Evolutionary conservation across 1,284 basidiomycete species (phyloP).

Genomic region (Melampsora medusae): DNA sequence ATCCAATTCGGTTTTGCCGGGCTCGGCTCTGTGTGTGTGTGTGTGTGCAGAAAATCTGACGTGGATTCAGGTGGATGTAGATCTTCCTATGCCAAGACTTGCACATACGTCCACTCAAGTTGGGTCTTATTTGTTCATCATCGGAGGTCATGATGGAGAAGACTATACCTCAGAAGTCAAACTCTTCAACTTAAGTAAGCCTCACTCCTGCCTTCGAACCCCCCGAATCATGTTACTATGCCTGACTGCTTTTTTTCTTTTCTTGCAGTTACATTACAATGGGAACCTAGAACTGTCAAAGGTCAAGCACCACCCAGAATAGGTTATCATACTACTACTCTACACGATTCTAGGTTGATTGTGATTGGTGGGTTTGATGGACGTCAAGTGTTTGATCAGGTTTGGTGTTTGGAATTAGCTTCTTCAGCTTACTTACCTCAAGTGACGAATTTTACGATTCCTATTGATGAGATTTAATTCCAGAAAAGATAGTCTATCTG

Average conservation of each 20-base stretch:
- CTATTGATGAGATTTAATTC: constrained; percentile 31
- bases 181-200: constrained; percentile 47
- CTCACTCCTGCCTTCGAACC: background rate
- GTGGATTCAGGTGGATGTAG: constrained; percentile 47
- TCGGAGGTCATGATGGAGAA: constrained; percentile 50
- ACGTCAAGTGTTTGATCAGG: constrained; percentile 45
- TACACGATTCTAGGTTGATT: constrained; percentile 47
- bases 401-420: constrained; percentile 45
- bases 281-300: constrained; percentile 44
- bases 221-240: no score
- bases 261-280: constrained; percentile 45
- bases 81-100: constrained; percentile 46
- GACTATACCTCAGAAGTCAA: constrained; percentile 47
- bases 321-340: constrained; percentile 46
- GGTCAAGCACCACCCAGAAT: constrained; percentile 45
- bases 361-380: constrained; percentile 47
- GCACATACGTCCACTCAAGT: constrained; percentile 48
- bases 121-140: constrained; percentile 47
- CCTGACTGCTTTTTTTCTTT: background rate
- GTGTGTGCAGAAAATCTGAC: constrained; percentile 45
- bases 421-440: constrained; percentile 47
- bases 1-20: no score
- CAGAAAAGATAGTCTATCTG: no score
- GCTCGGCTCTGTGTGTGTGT: no score
- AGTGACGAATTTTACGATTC: constrained; percentile 46